Evolutionary conservation across 129 eudicot species (phyloP).

Genomic region (Cynara cardunculus): DNA sequence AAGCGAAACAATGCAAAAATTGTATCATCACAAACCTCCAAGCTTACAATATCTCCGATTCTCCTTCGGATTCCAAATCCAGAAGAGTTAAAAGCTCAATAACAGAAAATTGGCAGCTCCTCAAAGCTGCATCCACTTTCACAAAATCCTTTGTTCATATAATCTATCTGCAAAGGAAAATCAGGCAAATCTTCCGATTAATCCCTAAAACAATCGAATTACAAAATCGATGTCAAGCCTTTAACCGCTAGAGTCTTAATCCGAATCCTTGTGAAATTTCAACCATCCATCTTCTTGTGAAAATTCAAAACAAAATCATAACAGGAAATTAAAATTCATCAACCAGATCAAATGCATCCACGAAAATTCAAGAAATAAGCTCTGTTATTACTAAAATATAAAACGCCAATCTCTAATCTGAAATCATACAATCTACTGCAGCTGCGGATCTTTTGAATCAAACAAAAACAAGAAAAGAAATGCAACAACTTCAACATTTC

Average conservation of each 20-base stretch:
- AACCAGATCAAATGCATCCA: constrained; percentile 24
- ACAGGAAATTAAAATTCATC: not conserved
- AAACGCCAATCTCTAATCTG: constrained; percentile 12
- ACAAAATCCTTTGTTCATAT: constrained; percentile 10
- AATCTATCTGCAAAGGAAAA: constrained; percentile 12
- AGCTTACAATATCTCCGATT: constrained; percentile 10
- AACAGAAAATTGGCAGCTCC: constrained; percentile 22
- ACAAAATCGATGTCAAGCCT: constrained; percentile 3
- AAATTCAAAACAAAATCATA: constrained; percentile 1
- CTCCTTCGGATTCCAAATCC: constrained; percentile 11
- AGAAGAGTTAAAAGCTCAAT: constrained; percentile 5
- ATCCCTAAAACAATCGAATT: not conserved
- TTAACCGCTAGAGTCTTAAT: constrained; percentile 7
- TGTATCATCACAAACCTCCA: constrained; percentile 7
- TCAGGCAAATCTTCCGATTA: constrained; percentile 5
- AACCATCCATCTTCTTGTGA: not conserved
- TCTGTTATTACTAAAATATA: constrained; percentile 15
- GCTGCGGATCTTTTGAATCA: constrained; percentile 11
- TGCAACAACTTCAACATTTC: constrained; percentile 35
- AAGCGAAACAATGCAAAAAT: constrained; percentile 21
- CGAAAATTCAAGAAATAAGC: not conserved
- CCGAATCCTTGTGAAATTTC: not conserved
- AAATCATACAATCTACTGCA: constrained; percentile 7
- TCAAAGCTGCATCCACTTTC: constrained; percentile 11
- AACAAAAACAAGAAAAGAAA: not conserved